Conservation (phyloP, 495 filamentous ascomycete species). For the Daldinia concentrica region DNA sequence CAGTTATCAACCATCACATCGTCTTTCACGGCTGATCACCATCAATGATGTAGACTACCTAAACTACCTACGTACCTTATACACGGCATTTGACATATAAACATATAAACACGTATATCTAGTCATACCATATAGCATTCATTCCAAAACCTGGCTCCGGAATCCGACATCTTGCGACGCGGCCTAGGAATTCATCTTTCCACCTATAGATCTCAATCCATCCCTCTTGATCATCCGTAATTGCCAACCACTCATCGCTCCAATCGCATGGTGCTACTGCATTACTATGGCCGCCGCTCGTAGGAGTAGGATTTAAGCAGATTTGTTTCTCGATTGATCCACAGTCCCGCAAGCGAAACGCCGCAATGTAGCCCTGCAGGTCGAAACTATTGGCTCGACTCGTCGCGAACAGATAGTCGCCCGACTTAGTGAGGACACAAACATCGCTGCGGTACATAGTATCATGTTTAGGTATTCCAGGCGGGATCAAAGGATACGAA, state of each 20-base stretch:
- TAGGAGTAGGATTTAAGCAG: constrained; percentile 82
- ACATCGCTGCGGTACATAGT: constrained; percentile 81
- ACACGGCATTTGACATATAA: too few relatives aligned
- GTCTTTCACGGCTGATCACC: too few relatives aligned
- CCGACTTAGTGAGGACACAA: constrained; percentile 70
- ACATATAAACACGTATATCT: constrained; percentile 17
- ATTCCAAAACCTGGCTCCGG: constrained; percentile 85
- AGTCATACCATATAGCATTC: constrained; percentile 94
- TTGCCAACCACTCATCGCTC: constrained; percentile 84
- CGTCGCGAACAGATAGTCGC: constrained; percentile 81
- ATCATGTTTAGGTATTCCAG: constrained; percentile 63
- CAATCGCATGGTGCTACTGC: constrained; percentile 81
- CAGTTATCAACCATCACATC: too few relatives aligned
- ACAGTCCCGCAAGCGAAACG: constrained; percentile 73
- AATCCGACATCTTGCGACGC: constrained; percentile 77
- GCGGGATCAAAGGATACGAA: constrained; percentile 78
- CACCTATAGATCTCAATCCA: constrained; percentile 88
- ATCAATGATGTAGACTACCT: too few relatives aligned
- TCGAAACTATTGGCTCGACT: constrained; percentile 77
- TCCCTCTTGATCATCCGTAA: constrained; percentile 85
- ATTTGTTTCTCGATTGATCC: constrained; percentile 80
- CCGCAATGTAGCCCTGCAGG: constrained; percentile 81
- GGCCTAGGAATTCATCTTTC: constrained; percentile 77
- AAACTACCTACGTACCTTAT: too few relatives aligned
- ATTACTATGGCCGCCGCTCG: constrained; percentile 85